Percentiles rank a stretch among this genome's conserved stretches.
Evolutionary conservation across 1,284 basidiomycete species (phyloP).

Genomic region (Leccinum subspadiceum): DNA sequence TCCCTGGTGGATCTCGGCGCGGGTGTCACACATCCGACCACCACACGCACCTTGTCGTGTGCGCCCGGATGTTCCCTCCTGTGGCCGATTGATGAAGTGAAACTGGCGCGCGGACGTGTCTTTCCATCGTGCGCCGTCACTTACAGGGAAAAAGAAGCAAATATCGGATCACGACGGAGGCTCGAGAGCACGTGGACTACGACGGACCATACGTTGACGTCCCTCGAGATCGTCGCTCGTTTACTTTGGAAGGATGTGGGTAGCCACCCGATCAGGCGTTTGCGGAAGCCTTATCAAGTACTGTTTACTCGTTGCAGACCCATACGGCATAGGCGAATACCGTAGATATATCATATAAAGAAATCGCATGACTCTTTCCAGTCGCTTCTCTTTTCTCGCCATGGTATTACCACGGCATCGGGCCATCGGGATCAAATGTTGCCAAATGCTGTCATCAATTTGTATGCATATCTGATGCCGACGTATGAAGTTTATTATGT

Average conservation of each 20-base stretch:
- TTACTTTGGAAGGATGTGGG: constrained; percentile 28
- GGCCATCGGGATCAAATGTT: constrained; percentile 3
- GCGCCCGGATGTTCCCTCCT: neutral
- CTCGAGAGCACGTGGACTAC: constrained; percentile 1
- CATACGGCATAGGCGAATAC: constrained; percentile 1
- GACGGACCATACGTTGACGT: constrained; percentile 11
- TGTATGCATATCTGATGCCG: neutral
- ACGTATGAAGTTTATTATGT: neutral
- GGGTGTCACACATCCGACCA: neutral
- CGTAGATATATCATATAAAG: constrained; percentile 12
- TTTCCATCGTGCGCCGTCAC: neutral
- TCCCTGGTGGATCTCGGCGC: constrained; percentile 19
- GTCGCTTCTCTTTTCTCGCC: neutral
- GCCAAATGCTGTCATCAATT: neutral
- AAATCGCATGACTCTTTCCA: constrained; percentile 5
- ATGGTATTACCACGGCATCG: neutral
- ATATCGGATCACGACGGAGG: constrained; percentile 11
- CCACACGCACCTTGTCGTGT: neutral
- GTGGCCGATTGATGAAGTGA: neutral
- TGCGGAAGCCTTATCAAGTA: constrained; percentile 1
- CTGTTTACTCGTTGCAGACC: constrained; percentile 1
- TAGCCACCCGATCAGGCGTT: constrained; percentile 16
- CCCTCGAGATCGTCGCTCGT: constrained; percentile 19
- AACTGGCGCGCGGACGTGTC: neutral
- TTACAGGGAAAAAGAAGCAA: constrained; percentile 7